Conservation (phyloP, 805 yeast genomes). For the Saccharomycopsis schoenii region DNA sequence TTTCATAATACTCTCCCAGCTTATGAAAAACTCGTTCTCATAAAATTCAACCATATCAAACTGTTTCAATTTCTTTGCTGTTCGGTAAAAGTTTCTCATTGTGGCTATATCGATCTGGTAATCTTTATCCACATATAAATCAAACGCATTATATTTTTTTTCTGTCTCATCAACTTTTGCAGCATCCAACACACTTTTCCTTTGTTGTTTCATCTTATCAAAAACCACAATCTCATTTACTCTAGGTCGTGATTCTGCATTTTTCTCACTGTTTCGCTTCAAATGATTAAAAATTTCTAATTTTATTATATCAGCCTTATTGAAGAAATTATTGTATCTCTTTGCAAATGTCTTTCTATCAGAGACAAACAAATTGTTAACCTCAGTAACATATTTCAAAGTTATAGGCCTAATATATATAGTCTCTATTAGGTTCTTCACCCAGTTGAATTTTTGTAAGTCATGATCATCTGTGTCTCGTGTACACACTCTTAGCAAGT, state of each 20-base stretch:
- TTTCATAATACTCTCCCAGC: neutral
- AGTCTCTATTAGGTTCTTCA: neutral
- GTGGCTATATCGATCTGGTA: neutral
- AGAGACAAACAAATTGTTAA: constrained; percentile 2
- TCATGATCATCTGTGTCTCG: neutral
- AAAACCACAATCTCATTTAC: neutral
- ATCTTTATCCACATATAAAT: neutral
- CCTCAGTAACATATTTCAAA: neutral
- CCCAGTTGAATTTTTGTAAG: constrained; percentile 1
- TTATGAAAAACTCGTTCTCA: neutral
- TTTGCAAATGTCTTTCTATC: constrained; percentile 8
- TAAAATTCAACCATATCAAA: neutral
- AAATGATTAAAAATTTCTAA: constrained; percentile 4
- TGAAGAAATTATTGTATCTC: constrained; percentile 10
- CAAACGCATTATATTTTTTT: neutral
- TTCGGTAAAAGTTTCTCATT: neutral
- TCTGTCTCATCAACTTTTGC: neutral
- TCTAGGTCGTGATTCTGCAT: neutral
- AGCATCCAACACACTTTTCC: neutral
- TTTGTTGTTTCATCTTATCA: neutral
- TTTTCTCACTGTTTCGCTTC: neutral
- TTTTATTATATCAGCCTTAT: constrained; percentile 11
- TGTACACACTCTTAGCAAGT: neutral
- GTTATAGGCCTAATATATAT: constrained; percentile 5
- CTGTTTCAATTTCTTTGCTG: neutral